Conservation (phyloP, 164 flowering plant species). For the Tetracentron sinense region DNA sequence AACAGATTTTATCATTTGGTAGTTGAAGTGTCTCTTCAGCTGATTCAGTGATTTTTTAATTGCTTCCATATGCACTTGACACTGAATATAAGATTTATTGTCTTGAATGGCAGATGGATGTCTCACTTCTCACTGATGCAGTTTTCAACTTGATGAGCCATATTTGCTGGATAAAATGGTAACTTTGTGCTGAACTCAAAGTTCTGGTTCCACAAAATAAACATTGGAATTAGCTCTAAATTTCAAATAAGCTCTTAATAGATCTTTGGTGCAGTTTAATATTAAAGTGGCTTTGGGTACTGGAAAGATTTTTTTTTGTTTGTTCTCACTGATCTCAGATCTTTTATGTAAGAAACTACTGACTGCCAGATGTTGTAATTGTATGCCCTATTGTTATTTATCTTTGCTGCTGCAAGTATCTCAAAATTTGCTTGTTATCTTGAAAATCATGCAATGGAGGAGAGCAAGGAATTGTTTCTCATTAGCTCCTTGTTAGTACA, state of each 20-base stretch:
- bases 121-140: slow-evolving; percentile 83
- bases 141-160: slow-evolving; percentile 82
- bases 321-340: background rate
- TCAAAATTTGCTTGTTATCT: too few species aligned
- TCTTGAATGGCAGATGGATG: slow-evolving; percentile 83
- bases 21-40: slow-evolving; percentile 36
- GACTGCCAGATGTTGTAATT: background rate
- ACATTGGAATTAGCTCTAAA: slow-evolving; percentile 87
- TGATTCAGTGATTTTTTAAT: slow-evolving; percentile 11
- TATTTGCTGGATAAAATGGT: slow-evolving; percentile 98
- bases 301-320: background rate
- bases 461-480: too few species aligned
- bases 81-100: slow-evolving; percentile 26
- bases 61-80: slow-evolving; percentile 9
- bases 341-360: too few species aligned
- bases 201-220: slow-evolving; percentile 81
- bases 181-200: slow-evolving; percentile 97
- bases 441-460: too few species aligned
- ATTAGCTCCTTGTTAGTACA: too few species aligned
- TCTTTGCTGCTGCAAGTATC: too few species aligned
- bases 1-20: slow-evolving; percentile 55
- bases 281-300: background rate
- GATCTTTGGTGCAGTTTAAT: background rate
- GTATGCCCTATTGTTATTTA: too few species aligned
- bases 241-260: slow-evolving; percentile 54